Evolutionary conservation across 345 rosid species (phyloP).

Genomic region (Arabidopsis arenosa): DNA sequence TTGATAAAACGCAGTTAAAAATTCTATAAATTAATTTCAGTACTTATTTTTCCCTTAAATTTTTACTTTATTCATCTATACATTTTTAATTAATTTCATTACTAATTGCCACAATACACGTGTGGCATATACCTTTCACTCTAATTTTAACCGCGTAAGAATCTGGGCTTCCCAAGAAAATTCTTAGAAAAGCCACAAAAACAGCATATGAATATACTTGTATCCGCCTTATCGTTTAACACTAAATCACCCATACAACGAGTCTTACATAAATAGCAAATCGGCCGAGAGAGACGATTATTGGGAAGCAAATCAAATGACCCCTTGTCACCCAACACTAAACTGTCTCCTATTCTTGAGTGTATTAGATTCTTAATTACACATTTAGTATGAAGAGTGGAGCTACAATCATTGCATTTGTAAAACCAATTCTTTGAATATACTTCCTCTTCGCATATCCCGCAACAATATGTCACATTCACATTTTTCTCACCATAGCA

Average conservation of each 20-base stretch:
- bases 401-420: slow-evolving; percentile 1
- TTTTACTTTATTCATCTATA: no score
- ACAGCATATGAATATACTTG: not conserved
- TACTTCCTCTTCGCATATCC: slow-evolving; percentile 20
- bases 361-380: not conserved
- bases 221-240: not conserved
- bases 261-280: not conserved
- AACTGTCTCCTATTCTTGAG: not conserved
- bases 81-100: not conserved
- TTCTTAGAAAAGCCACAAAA: not conserved
- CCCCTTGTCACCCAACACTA: not conserved
- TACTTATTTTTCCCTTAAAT: no score
- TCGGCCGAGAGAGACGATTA: not conserved
- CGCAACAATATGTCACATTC: not conserved
- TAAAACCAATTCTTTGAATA: slow-evolving; percentile 4
- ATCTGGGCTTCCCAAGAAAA: no score
- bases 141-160: no score
- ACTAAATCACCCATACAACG: not conserved
- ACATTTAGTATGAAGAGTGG: slow-evolving; percentile 23
- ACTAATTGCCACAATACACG: not conserved
- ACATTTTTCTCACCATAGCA: not conserved
- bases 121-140: not conserved
- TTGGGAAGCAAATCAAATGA: not conserved
- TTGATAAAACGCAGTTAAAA: no score
- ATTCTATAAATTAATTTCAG: no score